Conservation (phyloP, 306 rosid genomes). For the Cicer bijugum region DNA sequence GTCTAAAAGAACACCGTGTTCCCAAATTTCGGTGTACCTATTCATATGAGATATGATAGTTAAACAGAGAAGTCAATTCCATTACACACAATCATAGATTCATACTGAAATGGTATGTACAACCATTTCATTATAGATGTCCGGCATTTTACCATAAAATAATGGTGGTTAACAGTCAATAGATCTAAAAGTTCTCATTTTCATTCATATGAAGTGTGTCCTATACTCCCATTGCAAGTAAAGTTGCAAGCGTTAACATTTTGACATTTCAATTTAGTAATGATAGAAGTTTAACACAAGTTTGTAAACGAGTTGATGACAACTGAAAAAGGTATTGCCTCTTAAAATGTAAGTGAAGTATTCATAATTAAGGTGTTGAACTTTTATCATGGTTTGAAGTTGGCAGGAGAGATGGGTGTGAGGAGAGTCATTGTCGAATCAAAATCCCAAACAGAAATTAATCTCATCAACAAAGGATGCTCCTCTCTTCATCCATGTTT, state of each 20-base stretch:
- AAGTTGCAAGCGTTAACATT: not conserved
- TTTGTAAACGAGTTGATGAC: constrained; percentile 4
- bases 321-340: not conserved
- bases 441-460: too few species aligned
- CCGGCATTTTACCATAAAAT: constrained; percentile 6
- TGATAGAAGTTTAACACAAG: not conserved
- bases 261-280: not conserved
- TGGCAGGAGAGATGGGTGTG: too few species aligned
- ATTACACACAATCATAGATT: not conserved
- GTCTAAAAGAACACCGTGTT: constrained; percentile 66
- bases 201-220: not conserved
- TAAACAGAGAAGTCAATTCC: constrained; percentile 16
- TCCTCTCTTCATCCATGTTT: not conserved
- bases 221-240: not conserved
- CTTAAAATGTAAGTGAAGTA: not conserved
- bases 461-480: too few species aligned
- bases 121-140: constrained; percentile 3
- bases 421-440: too few species aligned
- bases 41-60: constrained; percentile 32
- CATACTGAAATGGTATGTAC: not conserved
- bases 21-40: constrained; percentile 80
- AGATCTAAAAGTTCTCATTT: constrained; percentile 10
- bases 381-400: not conserved
- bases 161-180: not conserved
- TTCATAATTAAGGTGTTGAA: constrained; percentile 2